Conservation (phyloP, 192 early-diverging fungal genomes). For the Geranomyces michiganensis region DNA sequence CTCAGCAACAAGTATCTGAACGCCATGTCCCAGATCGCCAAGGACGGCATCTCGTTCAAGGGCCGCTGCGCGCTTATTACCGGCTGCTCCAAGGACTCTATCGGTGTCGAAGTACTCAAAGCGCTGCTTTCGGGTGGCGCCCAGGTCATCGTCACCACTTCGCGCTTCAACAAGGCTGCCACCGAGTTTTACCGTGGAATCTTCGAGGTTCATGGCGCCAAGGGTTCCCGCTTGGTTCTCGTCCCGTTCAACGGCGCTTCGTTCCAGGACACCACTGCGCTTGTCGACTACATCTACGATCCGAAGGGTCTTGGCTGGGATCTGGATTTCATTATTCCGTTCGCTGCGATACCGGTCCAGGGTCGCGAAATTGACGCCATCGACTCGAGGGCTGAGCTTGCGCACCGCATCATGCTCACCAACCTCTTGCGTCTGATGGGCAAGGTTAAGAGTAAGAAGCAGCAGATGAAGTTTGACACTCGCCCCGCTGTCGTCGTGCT, state of each 20-base stretch:
- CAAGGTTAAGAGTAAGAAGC: conserved; percentile 82
- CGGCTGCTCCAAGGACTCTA: conserved; percentile 87
- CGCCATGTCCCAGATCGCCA: conserved; percentile 77
- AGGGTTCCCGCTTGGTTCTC: conserved; percentile 79
- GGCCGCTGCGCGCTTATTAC: conserved; percentile 85
- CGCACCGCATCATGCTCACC: conserved; percentile 93
- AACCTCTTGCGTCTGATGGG: conserved; percentile 89
- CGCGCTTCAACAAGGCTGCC: conserved; percentile 76
- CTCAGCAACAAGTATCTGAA: conserved; percentile 82
- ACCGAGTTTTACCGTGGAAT: conserved; percentile 87
- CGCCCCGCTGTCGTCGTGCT: conserved; percentile 86
- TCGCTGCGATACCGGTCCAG: conserved; percentile 90
- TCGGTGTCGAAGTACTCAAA: conserved; percentile 82
- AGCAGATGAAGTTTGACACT: conserved; percentile 71
- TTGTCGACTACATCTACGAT: conserved; percentile 89
- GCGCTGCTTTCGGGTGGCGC: conserved; percentile 85
- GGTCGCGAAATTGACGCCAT: conserved; percentile 85
- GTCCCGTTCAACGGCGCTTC: conserved; percentile 96
- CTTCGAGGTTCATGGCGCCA: conserved; percentile 87
- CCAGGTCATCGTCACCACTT: conserved; percentile 88
- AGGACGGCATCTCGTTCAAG: conserved; percentile 83
- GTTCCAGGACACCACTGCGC: conserved; percentile 74
- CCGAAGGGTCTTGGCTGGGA: conserved; percentile 85
- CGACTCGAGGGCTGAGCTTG: conserved; percentile 86
- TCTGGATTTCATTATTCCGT: conserved; percentile 92